These are phyloP conservation scores for Drechslera avenae DNA, from an alignment of 2,329 filamentous ascomycete genomes.

Conservation along the genomic window DNA sequence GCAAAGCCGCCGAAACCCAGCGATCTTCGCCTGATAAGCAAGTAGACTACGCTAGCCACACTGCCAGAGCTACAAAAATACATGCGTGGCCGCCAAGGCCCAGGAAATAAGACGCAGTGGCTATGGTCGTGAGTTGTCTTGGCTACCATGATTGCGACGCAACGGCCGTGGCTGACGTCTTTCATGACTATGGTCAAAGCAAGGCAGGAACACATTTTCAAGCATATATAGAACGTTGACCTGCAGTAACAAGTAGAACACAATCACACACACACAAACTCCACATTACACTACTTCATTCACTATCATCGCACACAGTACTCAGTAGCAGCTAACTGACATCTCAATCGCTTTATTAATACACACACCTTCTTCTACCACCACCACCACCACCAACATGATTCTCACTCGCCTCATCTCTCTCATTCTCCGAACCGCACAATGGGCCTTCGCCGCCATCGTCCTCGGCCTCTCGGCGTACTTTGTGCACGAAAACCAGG, in stretches of 20 bases:
- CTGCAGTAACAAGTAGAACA: neutral
- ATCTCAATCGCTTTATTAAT: neutral
- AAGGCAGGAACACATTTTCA: constrained; percentile 1
- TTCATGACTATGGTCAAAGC: neutral
- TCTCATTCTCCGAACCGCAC: constrained; percentile 63
- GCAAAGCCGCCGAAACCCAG: constrained; percentile 5
- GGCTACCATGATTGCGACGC: constrained; percentile 10
- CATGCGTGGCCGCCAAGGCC: constrained; percentile 13
- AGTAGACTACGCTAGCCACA: constrained; percentile 13
- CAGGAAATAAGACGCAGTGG: constrained; percentile 7
- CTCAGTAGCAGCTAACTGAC: neutral
- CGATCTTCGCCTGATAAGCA: constrained; percentile 9
- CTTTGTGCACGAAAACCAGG: constrained; percentile 24
- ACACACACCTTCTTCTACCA: neutral
- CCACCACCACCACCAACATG: constrained; percentile 31
- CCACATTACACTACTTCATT: neutral
- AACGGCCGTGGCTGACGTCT: constrained; percentile 24
- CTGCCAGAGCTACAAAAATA: neutral
- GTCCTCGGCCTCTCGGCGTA: constrained; percentile 37
- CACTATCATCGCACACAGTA: neutral
- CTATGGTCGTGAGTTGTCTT: neutral
- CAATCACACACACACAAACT: neutral
- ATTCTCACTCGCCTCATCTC: constrained; percentile 57
- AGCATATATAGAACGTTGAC: constrained; percentile 4
- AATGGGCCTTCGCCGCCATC: constrained; percentile 74